Evolutionary conservation across 148 eudicot species (phyloP).

Genomic region (Vaccinium myrtillus): DNA sequence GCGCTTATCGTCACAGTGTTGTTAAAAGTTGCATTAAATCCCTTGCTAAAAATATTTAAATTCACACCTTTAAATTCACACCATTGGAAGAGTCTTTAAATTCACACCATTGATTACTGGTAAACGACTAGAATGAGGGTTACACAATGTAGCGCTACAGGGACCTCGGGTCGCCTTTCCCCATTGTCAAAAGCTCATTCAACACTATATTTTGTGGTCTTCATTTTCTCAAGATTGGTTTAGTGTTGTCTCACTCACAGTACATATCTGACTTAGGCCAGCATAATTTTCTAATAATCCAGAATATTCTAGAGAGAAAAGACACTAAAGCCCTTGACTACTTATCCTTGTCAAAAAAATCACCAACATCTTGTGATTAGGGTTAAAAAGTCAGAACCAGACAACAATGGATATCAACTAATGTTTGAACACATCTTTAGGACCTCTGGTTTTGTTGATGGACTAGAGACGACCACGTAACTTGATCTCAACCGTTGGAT

Average conservation of each 20-base stretch:
- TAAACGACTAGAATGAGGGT: too few species aligned
- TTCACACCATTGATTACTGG: too few species aligned
- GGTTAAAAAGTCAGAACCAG: background rate
- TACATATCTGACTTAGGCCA: background rate
- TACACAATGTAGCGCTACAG: too few species aligned
- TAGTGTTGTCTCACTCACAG: background rate
- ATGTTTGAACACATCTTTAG: background rate
- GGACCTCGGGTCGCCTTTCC: too few species aligned
- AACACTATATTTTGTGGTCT: background rate
- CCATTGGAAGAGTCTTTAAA: too few species aligned
- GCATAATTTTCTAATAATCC: background rate
- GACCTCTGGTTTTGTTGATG: conserved; percentile 12
- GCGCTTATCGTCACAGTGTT: too few species aligned
- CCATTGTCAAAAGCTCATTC: background rate
- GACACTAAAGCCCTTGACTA: background rate
- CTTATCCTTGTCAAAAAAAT: background rate
- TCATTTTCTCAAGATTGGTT: background rate
- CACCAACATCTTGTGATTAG: background rate
- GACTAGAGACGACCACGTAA: conserved; percentile 10
- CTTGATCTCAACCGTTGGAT: background rate
- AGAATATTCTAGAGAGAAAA: background rate
- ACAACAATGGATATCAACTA: conserved; percentile 3
- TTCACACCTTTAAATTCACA: too few species aligned
- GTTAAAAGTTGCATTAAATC: too few species aligned
- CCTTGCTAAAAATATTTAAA: too few species aligned